Base-by-base conservation (phyloP, 1,139 yeast genomes). In the Yamadazyma aaseri region DNA sequence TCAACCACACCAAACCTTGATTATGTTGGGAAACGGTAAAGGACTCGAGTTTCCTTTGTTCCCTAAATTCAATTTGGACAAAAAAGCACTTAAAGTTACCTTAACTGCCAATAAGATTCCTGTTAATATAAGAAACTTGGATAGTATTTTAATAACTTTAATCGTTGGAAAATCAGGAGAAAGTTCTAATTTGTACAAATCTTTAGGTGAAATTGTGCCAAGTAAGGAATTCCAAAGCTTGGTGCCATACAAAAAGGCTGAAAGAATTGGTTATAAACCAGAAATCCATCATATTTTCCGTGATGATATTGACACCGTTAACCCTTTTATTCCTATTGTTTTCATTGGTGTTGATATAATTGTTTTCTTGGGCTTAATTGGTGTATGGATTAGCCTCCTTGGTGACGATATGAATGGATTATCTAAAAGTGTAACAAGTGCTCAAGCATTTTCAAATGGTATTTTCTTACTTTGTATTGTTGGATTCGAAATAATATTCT, bases 201-300 rank as follows among this genome's bases (percentile, higher is more conserved):
- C 51, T 18, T 56, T 67, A 46, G 63, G 56, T 11, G 67, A 66
- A 40, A 36, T 70, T 17, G 35, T 56, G 12, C 71, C 73, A n/a
- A 34, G 58, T 28, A 50, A 45, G 4, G 63, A 56, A 14, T 51
- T 67, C 36, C 48, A 52, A 35, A 44, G 39, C 2, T 41, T 58
- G 10, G 47, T 50, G 29, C 50, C 50, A 6, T 54, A 65, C 40
- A 51, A 58, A 38, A 59, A 71, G n/a, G 44, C 53, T 6, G 42
- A 45, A 26, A 66, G 73, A 50, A 60, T 76, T 40, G 80, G 73
- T 2, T 53, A 65, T 18, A 62, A 72, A 55, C 80, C 84, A 6
- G 95, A 85, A 58, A 84, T 89, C 47, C 66, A 66, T 45, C 95
- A 87, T 56, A 60, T 66, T 31, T 89, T 89, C 69, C 71, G 70